Base-by-base conservation (phyloP, 352 stramenopile species). In the Thalassiosira mediterranea region DNA sequence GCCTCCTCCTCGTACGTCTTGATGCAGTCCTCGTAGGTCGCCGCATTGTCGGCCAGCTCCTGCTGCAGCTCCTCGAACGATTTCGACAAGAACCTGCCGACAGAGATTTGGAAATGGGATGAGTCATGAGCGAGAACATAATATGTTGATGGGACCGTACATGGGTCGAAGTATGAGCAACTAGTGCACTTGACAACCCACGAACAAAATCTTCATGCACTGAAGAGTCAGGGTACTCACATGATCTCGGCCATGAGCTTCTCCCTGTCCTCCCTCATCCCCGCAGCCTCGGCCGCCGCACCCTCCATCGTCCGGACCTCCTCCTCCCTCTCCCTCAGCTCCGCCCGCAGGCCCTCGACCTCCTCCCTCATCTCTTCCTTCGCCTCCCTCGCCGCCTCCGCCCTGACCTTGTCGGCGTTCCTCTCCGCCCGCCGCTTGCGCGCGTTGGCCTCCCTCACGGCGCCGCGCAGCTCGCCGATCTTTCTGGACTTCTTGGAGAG, bases 71-170 rank as follows among this genome's bases (percentile, higher is more conserved):
- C 42, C 11, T 75, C 48, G 8, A 79, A 60, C 3, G 66, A 71
- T 44, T 62, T 72, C 15, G 60, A 63, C 37, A 83, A 31, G 19
- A 70, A 71, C 62, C 70, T 78, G 26, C n/a, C n/a, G n/a, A n/a
- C n/a, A n/a, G n/a, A n/a, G n/a, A n/a, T n/a, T n/a, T n/a, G 42
- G 21, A 1, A 26, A 19, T 53, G 28, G 8, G 5, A 34, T 48
- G 37, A 32, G 34, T 44, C 4, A 44, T 1, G 47, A 62, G 2
- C 46, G 13, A 44, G 29, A 60, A 25, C 2, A 60, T 3, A 38
- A 44, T 26, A n/a, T n/a, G n/a, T n/a, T n/a, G n/a, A n/a, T n/a
- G n/a, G n/a, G n/a, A n/a, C n/a, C n/a, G n/a, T n/a, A n/a, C n/a
- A n/a, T n/a, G n/a, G n/a, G n/a, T n/a, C n/a, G n/a, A n/a, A n/a